Evolutionary conservation across 106 monocot species (phyloP), one percentile per base, ranked within the genome.

Genomic region (Dioscorea alata): DNA sequence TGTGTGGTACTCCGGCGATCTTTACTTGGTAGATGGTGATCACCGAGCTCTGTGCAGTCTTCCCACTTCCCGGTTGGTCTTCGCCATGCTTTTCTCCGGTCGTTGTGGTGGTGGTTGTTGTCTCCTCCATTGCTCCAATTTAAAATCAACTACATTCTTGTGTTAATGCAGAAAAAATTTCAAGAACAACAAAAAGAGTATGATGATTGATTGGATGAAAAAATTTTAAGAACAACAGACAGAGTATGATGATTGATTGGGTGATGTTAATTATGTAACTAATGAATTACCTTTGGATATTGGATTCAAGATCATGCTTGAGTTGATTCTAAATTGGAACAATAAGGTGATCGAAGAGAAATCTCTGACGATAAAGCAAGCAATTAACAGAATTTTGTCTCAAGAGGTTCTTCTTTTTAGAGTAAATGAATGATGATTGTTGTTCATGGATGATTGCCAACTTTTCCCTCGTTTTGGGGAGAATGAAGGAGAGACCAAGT

Each of bases 41-140:
- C 14, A 83, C 87, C 2, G 97, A 92, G 72, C 83, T 78, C 16
- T 89, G 92, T 9, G 72, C 65, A n/a, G 80, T 31, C 35, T 72
- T 73, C 21, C 76, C 72, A 58, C 17, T 63, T 18, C 18, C 18
- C 14, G 50, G 15, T 1, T 65, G 28, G 3, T 68, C 76, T 2
- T 72, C 74, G 2, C 49, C 16, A 0, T 73, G 49, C 59, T 66
- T 76, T 13, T 67, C 72, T 13, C 64, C 35, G 33, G 1, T 42
- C 34, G 64, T 8, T 59, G 17, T 2, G 70, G 24, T 18, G 20
- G 13, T 59, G n/a, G n/a, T 23, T 49, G 12, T 63, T 9, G 73
- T 19, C 20, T 75, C 81, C 32, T 77, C 82, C 81, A 81, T 81
- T 18, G 19, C 19, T 15, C 54, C 2, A 19, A 54, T 54, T 54